These are phyloP conservation scores for Torulaspora pretoriensis DNA, from an alignment of 1,139 yeast genomes.

Conservation along the genomic window DNA sequence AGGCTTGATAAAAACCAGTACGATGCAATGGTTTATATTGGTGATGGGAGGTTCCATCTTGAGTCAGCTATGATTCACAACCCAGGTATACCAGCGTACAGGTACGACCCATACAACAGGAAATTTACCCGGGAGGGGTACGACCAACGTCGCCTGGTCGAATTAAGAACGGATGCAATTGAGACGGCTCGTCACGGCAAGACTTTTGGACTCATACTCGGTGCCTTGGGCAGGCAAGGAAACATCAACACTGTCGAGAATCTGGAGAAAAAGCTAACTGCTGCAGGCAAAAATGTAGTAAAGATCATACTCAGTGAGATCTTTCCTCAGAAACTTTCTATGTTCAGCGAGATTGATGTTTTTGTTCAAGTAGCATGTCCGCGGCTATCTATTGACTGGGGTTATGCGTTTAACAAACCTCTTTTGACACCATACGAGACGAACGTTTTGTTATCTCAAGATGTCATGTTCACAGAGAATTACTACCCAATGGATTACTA, in stretches of 20 bases:
- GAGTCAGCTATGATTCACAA: slow-evolving; percentile 97
- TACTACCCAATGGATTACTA: slow-evolving; percentile 97
- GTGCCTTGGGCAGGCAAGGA: slow-evolving; percentile 98
- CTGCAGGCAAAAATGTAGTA: slow-evolving; percentile 63
- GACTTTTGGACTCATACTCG: slow-evolving; percentile 79
- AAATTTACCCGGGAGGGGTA: slow-evolving; percentile 86
- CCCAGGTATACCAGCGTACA: slow-evolving; percentile 84
- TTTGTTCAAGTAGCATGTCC: slow-evolving; percentile 99
- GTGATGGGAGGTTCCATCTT: slow-evolving; percentile 94
- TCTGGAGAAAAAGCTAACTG: slow-evolving; percentile 51
- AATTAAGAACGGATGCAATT: slow-evolving; percentile 72
- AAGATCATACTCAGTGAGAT: slow-evolving; percentile 87
- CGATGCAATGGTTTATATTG: slow-evolving; percentile 83
- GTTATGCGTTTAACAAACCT: slow-evolving; percentile 92
- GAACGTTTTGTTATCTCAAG: slow-evolving; percentile 78
- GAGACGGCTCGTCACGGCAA: slow-evolving; percentile 53
- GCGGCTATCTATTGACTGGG: slow-evolving; percentile 95
- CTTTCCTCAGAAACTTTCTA: slow-evolving; percentile 88
- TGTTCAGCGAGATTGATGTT: slow-evolving; percentile 90
- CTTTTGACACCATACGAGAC: slow-evolving; percentile 94
- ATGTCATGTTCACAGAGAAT: slow-evolving; percentile 58
- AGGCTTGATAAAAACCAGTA: slow-evolving; percentile 57
- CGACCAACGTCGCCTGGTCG: slow-evolving; percentile 77
- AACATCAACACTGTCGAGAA: slow-evolving; percentile 69
- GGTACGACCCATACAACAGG: slow-evolving; percentile 92